Base-by-base conservation (phyloP, 306 rosid genomes). In the Pyrus pyrifolia region DNA sequence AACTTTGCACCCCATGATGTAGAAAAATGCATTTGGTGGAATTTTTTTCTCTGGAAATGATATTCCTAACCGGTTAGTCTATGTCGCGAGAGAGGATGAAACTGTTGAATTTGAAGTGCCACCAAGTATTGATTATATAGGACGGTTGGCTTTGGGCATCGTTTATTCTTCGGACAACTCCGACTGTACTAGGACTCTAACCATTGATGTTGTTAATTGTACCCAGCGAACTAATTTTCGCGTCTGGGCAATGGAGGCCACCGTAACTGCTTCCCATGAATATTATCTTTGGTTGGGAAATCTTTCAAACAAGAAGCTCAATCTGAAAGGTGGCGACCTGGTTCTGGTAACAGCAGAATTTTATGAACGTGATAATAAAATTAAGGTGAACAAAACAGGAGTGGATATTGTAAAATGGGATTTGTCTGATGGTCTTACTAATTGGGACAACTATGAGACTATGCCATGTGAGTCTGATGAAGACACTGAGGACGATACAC, bases 11-110 rank as follows among this genome's bases (percentile, higher is more conserved):
- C 63, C 10, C 33, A 3, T 82, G 35, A 1, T 78, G 40, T 33
- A 82, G 86, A 53, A 11, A 68, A 11, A 22, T 31, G 67, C 14
- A 45, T 57, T 29, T 22, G 30, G 30, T 6, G 77, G 78, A 8
- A 3, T 75, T 63, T 74, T 52, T 70, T n/a, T 70, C n/a, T 82
- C 53, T 6, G 86, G 74, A 17, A 52, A 70, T 25, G 63, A 78
- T 31, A 55, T 74, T 70, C 80, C 82, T 3, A 52, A 2, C 8
- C 45, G 74, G 78, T 74, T 83, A 42, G 38, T 8, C 12, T 55
- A 62, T 72, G 61, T 58, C 3, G 30, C 6, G 15, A 4, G 27
- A 3, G 63, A 4, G 17, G 31, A 58, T 22, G 29, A 58, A 58
- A 58, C 5, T 58, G 63, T 58, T 30, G 0, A n/a, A n/a, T 3